Evolutionary conservation across 148 eudicot genomes (phyloP).

Genomic region (Pouteria glomerata): DNA sequence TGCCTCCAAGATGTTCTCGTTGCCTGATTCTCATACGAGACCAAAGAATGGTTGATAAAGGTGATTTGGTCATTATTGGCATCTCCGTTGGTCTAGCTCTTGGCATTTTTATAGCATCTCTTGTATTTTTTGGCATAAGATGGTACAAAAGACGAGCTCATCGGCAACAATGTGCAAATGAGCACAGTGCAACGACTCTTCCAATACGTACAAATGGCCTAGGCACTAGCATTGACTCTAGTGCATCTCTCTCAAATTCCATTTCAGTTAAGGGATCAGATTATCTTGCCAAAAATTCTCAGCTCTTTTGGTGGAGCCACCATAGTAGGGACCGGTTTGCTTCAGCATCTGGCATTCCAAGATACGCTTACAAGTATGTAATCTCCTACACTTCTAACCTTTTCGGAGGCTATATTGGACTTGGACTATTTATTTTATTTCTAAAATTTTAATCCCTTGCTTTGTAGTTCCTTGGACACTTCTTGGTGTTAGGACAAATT

Average conservation of each 20-base stretch:
- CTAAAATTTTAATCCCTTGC: not conserved
- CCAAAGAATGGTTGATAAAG: conserved; percentile 47
- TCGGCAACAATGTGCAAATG: conserved; percentile 28
- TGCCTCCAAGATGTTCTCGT: conserved; percentile 50
- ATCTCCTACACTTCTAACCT: conserved; percentile 1
- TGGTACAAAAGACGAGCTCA: conserved; percentile 65
- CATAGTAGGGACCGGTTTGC: conserved; percentile 47
- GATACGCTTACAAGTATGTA: conserved; percentile 83
- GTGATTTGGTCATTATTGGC: conserved; percentile 59
- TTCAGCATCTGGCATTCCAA: conserved; percentile 70
- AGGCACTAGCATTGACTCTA: conserved; percentile 45
- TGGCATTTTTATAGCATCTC: conserved; percentile 57
- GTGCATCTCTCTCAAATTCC: conserved; percentile 47
- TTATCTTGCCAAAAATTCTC: conserved; percentile 33
- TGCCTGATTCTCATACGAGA: conserved; percentile 26
- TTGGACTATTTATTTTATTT: not conserved
- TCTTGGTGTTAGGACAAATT: not conserved
- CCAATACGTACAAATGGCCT: conserved; percentile 66
- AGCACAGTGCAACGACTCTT: conserved; percentile 20
- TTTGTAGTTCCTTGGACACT: not conserved
- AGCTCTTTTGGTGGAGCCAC: conserved; percentile 53
- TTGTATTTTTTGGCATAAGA: conserved; percentile 43
- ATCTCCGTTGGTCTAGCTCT: conserved; percentile 56
- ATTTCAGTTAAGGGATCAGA: conserved; percentile 31
- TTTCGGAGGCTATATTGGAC: not conserved